phyloP scores from a whole-genome alignment of 106 monocot genomes.

The Apostasia shenzhenica region DNA sequence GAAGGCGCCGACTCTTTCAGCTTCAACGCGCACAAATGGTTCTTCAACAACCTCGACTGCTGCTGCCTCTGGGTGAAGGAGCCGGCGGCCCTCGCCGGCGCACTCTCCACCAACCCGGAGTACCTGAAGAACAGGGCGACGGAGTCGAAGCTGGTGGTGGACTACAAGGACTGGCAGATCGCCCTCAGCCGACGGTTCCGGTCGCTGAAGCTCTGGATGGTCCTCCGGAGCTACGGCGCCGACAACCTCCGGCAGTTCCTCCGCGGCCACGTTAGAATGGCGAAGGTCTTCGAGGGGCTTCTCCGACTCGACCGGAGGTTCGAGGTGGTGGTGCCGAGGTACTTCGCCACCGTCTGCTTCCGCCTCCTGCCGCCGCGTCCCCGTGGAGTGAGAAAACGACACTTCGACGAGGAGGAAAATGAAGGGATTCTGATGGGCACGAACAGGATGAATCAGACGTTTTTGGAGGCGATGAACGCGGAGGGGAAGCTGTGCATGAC shows the following conservation, averaged over 20 bases:
- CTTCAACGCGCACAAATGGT: conserved; percentile 35
- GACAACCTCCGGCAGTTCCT: conserved; percentile 22
- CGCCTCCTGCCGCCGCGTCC: conserved; percentile 5
- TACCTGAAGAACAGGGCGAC: conserved; percentile 40
- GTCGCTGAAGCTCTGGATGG: conserved; percentile 41
- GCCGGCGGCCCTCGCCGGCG: conserved; percentile 6
- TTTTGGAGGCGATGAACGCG: conserved; percentile 24
- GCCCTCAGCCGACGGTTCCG: conserved; percentile 45
- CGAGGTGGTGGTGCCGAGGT: conserved; percentile 44
- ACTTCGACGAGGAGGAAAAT: neutral
- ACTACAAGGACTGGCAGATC: conserved; percentile 65
- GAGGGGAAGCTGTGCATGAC: conserved; percentile 32
- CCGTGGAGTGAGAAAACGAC: neutral
- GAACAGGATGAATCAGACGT: conserved; percentile 20
- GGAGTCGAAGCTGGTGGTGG: conserved; percentile 40
- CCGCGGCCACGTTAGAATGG: conserved; percentile 37
- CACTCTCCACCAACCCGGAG: conserved; percentile 36
- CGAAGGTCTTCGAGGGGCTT: conserved; percentile 35
- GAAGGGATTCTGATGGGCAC: neutral
- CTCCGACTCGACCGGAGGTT: conserved; percentile 34
- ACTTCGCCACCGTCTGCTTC: conserved; percentile 48
- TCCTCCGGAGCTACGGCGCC: conserved; percentile 40
- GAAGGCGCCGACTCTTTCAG: conserved; percentile 21
- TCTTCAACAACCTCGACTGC: conserved; percentile 28
- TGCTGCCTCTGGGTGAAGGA: conserved; percentile 23